Evolutionary conservation across 2,329 filamentous ascomycete genomes (phyloP).

Genomic region (Lithohypha guttulata): DNA sequence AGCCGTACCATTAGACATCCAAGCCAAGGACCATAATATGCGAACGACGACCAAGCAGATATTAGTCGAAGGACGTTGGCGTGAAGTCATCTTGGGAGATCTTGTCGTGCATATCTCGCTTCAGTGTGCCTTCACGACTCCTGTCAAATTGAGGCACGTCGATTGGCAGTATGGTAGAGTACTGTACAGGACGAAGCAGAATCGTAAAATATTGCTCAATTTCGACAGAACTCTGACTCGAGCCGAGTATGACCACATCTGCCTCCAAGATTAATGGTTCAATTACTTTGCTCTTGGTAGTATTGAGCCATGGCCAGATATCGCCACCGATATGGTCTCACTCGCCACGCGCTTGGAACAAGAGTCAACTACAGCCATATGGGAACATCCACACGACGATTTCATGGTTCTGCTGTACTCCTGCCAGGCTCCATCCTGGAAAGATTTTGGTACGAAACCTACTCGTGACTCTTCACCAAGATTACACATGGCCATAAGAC

Average conservation of each 20-base stretch:
- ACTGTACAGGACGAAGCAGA: no score
- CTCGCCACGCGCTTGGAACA: constrained; percentile 14
- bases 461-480: constrained; percentile 1
- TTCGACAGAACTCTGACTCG: constrained; percentile 10
- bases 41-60: no score
- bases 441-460: constrained; percentile 6
- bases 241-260: constrained; percentile 3
- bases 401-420: constrained; percentile 17
- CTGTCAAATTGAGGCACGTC: constrained; percentile 13
- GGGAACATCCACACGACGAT: constrained; percentile 16
- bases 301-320: constrained; percentile 15
- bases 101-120: no score
- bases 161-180: constrained; percentile 13
- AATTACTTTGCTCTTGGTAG: constrained; percentile 5
- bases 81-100: no score
- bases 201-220: constrained; percentile 9
- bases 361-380: constrained; percentile 13
- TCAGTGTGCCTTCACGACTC: no score
- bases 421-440: constrained; percentile 11
- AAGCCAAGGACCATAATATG: no score
- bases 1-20: no score
- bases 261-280: constrained; percentile 8
- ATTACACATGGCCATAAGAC: constrained; percentile 13
- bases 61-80: no score
- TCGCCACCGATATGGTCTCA: constrained; percentile 1